Base-by-base conservation (phyloP, 176 grass and related monocot genomes). In the Oryza coarctata region DNA sequence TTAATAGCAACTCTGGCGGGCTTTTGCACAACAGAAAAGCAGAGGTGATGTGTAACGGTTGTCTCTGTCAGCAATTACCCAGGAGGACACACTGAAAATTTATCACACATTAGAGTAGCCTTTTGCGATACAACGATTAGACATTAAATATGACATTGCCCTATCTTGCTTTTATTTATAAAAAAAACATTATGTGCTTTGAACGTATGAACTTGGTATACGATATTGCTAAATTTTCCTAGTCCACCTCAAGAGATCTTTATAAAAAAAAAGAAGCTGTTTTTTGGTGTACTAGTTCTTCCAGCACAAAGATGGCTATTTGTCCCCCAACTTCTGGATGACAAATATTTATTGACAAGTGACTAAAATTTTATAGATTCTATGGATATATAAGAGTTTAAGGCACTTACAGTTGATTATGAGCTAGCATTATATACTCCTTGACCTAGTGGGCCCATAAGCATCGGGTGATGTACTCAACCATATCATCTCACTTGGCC, bases 31-130 rank as follows among this genome's bases (percentile, higher is more conserved):
- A 25, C 35, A 68, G 4, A 67, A 75, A 45, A 72, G 65, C 62
- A 57, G 55, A 81, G 52, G 43, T 27, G 34, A 86, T 18, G 70
- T 75, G 77, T 74, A 80, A 86, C 36, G 76, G 43, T 35, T 36
- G 4, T 31, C 5, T 65, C 62, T 6, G n/a, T 71, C n/a, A 57
- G 35, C 22, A 76, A 76, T n/a, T 35, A 36, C 39, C 66, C 66
- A 72, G 6, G 75, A 70, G 14, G 65, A 63, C 29, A 49, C 0
- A n/a, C 55, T 60, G 2, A 60, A 60, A 60, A 77, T n/a, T 1
- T 22, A 39, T 9, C 12, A 7, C 6, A 26, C 7, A 36, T 75
- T 25, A 75, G 30, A 35, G 3, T 35, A 75, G 20, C 22, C 6
- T 75, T 25, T 60, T 36, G 1, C 12, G n/a, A 23, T 36, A 17